Evolutionary conservation across 2,329 filamentous ascomycete genomes (phyloP), one percentile per base, ranked within the genome.

Genomic region (Aspergillus candidus): DNA sequence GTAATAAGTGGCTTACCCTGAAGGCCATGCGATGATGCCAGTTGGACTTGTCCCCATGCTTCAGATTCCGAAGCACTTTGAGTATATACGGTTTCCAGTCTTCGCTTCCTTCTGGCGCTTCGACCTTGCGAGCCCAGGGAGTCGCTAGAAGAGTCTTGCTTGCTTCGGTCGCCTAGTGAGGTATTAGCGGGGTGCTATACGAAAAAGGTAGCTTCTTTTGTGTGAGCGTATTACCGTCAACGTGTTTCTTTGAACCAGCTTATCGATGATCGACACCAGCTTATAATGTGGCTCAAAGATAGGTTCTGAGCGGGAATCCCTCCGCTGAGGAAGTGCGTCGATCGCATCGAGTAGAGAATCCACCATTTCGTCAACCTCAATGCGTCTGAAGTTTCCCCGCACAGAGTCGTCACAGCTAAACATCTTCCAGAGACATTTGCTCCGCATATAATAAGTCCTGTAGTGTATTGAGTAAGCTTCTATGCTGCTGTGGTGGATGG

Each of bases 11-110:
- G 46, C 57, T 74, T 57, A 87, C 83, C 17, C 89, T 82, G 59
- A 84, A 83, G 41, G 88, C 87, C 69, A 96, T 89, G 14, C 90
- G 84, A 63, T 96, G 90, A 60, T 96, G 90, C 90, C 90, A 96
- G 57, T 93, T 91, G 1, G 87, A 86, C 71, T 94, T 94, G 67
- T 96, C 90, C 48, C 88, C 88, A 31, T 69, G 69, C 43, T 78
- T 76, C 41, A 84, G 65, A 29, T 72, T 72, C 54, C 77, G 78
- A 38, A 83, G 63, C 0, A 82, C 63, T 6, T 67, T 80, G 11
- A 83, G 64, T 35, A 84, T 78, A 54, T 87, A 86, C 1, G 70
- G 57, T 38, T 80, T 76, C 70, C 78, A 82, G 7, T 74, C 67
- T 49, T 75, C 67, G 62, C 72, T 39, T 61, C 75, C 59, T 63